A percentile compares a stretch with the other conserved stretches of the same genome.
Evolutionary conservation across 805 yeast species (phyloP).

Genomic region (Wickerhamomyces hampshirensis): DNA sequence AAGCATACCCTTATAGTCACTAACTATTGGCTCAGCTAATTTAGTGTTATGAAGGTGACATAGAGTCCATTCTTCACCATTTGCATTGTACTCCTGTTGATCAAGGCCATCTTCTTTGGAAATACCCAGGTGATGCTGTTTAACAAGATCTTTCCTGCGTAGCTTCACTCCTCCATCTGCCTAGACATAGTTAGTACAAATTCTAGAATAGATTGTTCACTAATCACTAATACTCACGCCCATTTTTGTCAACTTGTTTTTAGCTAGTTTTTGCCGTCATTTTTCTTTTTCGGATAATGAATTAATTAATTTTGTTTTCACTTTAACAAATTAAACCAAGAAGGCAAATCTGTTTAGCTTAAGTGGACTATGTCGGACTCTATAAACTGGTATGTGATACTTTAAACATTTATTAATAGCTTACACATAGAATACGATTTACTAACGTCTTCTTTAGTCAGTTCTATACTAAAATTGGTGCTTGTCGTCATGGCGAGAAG

Average conservation of each 20-base stretch:
- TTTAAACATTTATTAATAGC: background rate
- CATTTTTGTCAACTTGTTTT: constrained; percentile 2
- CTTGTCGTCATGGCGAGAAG: constrained; percentile 88
- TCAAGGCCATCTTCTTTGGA: constrained; percentile 15
- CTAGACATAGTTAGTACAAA: constrained; percentile 16
- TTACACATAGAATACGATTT: too few relatives aligned
- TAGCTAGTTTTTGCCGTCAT: too few relatives aligned
- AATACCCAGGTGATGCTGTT: constrained; percentile 7
- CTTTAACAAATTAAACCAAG: background rate
- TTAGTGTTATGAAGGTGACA: constrained; percentile 43
- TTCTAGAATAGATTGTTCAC: background rate
- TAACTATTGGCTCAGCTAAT: constrained; percentile 50
- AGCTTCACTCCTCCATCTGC: constrained; percentile 76
- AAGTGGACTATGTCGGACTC: constrained; percentile 22
- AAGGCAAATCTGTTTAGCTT: too few relatives aligned
- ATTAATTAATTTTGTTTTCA: too few relatives aligned
- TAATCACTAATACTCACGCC: constrained; percentile 9
- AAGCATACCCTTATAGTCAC: constrained; percentile 64
- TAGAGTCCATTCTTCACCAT: constrained; percentile 34
- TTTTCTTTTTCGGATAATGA: too few relatives aligned
- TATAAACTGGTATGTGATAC: constrained; percentile 15
- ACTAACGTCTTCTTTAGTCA: constrained; percentile 32
- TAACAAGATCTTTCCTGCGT: constrained; percentile 46
- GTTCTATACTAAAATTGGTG: constrained; percentile 81
- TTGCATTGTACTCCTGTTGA: constrained; percentile 19